These are phyloP conservation scores for Xanthoconium separans DNA, from an alignment of 1,284 basidiomycete species.

Conservation along the genomic window DNA sequence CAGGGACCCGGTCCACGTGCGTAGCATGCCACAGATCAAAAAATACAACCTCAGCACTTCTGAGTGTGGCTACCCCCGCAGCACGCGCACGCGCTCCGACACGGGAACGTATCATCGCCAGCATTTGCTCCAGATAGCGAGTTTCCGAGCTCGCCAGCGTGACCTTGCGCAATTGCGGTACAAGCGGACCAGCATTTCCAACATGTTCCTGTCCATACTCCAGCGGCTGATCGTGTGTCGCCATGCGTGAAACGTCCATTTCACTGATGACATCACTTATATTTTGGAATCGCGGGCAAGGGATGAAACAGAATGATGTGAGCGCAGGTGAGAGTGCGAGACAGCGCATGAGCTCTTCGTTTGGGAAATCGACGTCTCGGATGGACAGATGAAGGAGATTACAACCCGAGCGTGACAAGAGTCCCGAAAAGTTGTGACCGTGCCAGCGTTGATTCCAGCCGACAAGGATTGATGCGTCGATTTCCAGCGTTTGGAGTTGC, in stretches of 20 bases:
- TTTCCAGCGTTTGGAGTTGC: slow-evolving; percentile 16
- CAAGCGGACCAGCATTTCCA: not conserved
- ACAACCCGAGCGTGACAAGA: slow-evolving; percentile 16
- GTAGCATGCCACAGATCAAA: slow-evolving; percentile 13
- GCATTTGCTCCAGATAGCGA: slow-evolving; percentile 6
- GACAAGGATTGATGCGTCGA: slow-evolving; percentile 4
- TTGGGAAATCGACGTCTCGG: slow-evolving; percentile 19
- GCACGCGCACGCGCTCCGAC: not conserved
- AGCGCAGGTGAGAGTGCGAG: slow-evolving; percentile 15
- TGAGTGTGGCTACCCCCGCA: slow-evolving; percentile 4
- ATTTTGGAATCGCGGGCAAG: slow-evolving; percentile 20
- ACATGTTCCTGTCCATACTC: not conserved
- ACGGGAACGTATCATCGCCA: slow-evolving; percentile 17
- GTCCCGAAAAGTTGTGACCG: slow-evolving; percentile 13
- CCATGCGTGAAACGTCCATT: not conserved
- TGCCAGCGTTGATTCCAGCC: slow-evolving; percentile 4
- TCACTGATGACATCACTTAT: slow-evolving; percentile 12
- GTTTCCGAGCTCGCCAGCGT: slow-evolving; percentile 16
- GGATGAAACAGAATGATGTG: slow-evolving; percentile 19
- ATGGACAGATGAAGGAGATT: slow-evolving; percentile 18
- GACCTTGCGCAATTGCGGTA: slow-evolving; percentile 14
- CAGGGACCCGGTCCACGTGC: not conserved
- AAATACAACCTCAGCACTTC: slow-evolving; percentile 9
- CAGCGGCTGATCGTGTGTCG: not conserved
- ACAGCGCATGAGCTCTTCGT: slow-evolving; percentile 22